These are phyloP conservation scores for Botrytis fabae DNA, from an alignment of 2,329 filamentous ascomycete genomes.

Conservation along the genomic window DNA sequence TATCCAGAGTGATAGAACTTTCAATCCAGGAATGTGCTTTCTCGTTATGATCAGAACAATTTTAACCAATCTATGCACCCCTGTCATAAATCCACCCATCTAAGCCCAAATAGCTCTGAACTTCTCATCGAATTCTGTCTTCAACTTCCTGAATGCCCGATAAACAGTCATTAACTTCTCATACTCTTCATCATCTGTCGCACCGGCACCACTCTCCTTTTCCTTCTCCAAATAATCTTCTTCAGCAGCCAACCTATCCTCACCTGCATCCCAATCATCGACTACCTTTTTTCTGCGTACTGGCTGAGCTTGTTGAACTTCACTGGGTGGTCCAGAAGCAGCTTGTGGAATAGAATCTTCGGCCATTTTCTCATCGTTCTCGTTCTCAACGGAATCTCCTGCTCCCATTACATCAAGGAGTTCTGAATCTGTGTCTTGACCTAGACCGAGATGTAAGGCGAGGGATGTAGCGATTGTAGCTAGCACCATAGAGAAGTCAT, in stretches of 20 bases:
- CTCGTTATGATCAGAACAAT: not conserved
- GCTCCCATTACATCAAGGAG: constrained; percentile 48
- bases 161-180: constrained; percentile 56
- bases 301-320: constrained; percentile 22
- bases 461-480: constrained; percentile 71
- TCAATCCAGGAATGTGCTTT: not conserved
- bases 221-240: constrained; percentile 40
- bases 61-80: not conserved
- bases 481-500: constrained; percentile 63
- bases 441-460: constrained; percentile 56
- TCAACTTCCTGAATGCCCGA: constrained; percentile 57
- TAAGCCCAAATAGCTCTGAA: constrained; percentile 47
- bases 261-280: constrained; percentile 52
- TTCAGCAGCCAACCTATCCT: constrained; percentile 44
- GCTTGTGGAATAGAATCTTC: constrained; percentile 31
- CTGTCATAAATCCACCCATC: constrained; percentile 4
- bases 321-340: constrained; percentile 13
- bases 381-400: constrained; percentile 50
- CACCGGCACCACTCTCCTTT: constrained; percentile 39
- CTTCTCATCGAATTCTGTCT: constrained; percentile 62
- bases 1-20: not conserved
- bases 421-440: constrained; percentile 50
- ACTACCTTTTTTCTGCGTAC: constrained; percentile 43
- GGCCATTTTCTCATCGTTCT: constrained; percentile 40
- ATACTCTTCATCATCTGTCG: constrained; percentile 44